Base-by-base conservation (phyloP, 139 green algal species). In the Picochlorum sp. region DNA sequence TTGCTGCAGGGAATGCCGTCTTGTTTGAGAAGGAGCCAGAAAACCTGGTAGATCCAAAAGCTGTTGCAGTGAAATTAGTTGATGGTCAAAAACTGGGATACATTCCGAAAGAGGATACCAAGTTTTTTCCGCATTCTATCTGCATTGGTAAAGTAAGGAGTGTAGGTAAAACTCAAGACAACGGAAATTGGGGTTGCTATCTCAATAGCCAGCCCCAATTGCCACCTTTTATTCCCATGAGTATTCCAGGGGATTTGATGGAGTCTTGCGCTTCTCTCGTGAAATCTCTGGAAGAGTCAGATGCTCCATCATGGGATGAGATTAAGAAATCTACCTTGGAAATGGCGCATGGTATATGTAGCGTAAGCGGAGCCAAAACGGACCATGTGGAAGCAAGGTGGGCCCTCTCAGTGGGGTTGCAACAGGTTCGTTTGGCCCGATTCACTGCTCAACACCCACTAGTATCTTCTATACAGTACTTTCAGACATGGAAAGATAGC, bases 21-120 rank as follows among this genome's bases (percentile, higher is more conserved):
- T 58, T 56, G 14, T 39, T 81, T 26, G 50, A 64, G 30, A 63
- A 61, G 16, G 68, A 82, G 24, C 63, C 60, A 7, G 33, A 67
- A 35, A 82, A 82, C 43, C 29, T 24, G 10, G 50, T 69, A n/a
- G 75, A 82, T 62, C 55, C 74, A 13, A 49, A 79, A 43, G 75
- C 75, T 18, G 60, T 82, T 33, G 30, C 32, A 14, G 69, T 82
- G 7, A 50, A 47, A 13, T 70, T 56, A 5, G 36, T 82, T 13
- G 30, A 43, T 32, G 74, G 65, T 13, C 13, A 41, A 3, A 16
- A 7, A 16, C 25, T 82, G 26, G 75, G 75, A 26, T 82, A 83
- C 43, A 66, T 82, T 9, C 62, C 75, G 1, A 55, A 57, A 9
- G 61, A 76, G 3, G 6, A 41, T 3, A 82, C 64, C 2, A 2